phyloP scores from a whole-genome alignment of 164 flowering plant genomes.

The Chimonanthus salicifolius region DNA sequence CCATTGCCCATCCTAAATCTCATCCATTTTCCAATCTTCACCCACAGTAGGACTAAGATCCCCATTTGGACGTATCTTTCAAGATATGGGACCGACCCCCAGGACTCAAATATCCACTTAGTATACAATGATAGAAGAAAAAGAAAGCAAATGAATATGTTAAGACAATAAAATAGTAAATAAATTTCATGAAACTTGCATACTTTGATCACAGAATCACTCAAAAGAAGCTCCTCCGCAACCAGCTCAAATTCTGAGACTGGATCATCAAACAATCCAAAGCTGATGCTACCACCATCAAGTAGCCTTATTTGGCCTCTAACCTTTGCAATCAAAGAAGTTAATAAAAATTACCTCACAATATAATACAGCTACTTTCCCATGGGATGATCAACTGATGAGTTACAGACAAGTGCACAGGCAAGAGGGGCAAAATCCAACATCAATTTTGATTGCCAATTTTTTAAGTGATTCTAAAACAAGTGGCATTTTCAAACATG shows the following conservation, averaged over 20 bases:
- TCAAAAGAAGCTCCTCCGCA: constrained; percentile 93
- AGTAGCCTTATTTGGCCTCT: constrained; percentile 83
- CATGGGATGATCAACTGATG: not conserved
- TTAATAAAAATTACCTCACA: constrained; percentile 3
- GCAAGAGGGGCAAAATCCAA: not conserved
- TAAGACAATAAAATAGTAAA: not conserved
- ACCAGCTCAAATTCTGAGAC: constrained; percentile 93
- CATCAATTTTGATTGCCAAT: not conserved
- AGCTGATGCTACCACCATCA: constrained; percentile 61
- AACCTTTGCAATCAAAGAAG: constrained; percentile 45
- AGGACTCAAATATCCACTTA: no score
- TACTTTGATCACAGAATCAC: constrained; percentile 85
- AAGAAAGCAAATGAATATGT: not conserved
- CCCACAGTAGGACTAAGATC: no score
- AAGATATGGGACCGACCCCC: not conserved
- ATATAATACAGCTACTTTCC: not conserved
- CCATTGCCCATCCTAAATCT: no score
- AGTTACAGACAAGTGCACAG: not conserved
- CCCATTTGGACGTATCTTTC: no score
- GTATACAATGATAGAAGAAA: not conserved
- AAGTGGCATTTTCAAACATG: no score
- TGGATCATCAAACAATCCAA: constrained; percentile 72
- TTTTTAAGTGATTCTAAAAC: no score
- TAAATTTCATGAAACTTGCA: not conserved
- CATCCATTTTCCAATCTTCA: no score